These are phyloP conservation scores for Pittosporum tobira DNA, from an alignment of 129 eudicot species.

Conservation along the genomic window DNA sequence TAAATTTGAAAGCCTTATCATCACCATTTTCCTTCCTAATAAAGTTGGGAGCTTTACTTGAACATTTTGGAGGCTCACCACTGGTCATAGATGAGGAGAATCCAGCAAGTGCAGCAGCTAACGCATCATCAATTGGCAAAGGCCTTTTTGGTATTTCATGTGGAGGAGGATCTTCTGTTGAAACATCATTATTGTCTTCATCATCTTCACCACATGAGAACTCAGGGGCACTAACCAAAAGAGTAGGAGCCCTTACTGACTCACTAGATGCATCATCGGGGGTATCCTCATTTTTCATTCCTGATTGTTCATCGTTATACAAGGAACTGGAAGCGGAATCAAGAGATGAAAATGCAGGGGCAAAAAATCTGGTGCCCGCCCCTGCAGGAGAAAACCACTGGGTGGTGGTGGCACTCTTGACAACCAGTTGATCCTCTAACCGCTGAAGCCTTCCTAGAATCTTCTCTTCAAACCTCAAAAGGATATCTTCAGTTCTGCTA, in stretches of 20 bases:
- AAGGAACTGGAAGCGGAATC: slow-evolving; percentile 38
- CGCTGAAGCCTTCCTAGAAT: slow-evolving; percentile 65
- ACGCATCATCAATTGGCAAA: slow-evolving; percentile 62
- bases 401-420: slow-evolving; percentile 31
- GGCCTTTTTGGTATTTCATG: slow-evolving; percentile 32
- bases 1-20: slow-evolving; percentile 16
- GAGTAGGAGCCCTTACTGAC: slow-evolving; percentile 23
- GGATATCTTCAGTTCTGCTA: slow-evolving; percentile 61
- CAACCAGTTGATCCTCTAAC: slow-evolving; percentile 66
- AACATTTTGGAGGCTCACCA: slow-evolving; percentile 10
- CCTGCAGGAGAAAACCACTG: slow-evolving; percentile 17
- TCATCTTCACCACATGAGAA: slow-evolving; percentile 43
- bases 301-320: slow-evolving; percentile 29
- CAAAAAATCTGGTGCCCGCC: slow-evolving; percentile 25
- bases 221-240: slow-evolving; percentile 41
- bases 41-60: slow-evolving; percentile 1
- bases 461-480: slow-evolving; percentile 72
- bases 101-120: slow-evolving; percentile 82
- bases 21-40: slow-evolving; percentile 1
- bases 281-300: slow-evolving; percentile 25
- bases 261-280: slow-evolving; percentile 7
- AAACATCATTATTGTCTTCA: slow-evolving; percentile 31
- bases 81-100: slow-evolving; percentile 42
- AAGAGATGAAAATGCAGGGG: slow-evolving; percentile 39
- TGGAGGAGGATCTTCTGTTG: slow-evolving; percentile 23